Base-by-base conservation (phyloP, 2,329 filamentous ascomycete genomes). In the Neofusicoccum parvum region DNA sequence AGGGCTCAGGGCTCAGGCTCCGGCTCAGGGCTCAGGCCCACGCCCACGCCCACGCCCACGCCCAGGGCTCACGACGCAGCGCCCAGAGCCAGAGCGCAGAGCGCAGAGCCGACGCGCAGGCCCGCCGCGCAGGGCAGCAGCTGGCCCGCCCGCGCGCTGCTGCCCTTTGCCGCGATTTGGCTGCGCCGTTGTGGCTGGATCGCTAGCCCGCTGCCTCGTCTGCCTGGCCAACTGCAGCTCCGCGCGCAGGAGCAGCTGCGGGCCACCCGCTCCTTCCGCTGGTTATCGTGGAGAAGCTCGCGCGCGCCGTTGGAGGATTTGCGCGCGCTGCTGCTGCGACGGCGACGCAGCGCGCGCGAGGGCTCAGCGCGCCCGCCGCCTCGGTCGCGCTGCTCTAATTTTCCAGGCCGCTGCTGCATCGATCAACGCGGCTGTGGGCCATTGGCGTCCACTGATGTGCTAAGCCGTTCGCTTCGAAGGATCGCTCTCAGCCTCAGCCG, bases 401-500 rank as follows among this genome's bases (percentile, higher is more conserved):
- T 62, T 27, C 59, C 43, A 32, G 27, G 15, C 45, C 27, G 27
- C 34, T 32, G 20, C 45, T 32, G 14, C n/a, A 45, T 46, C 23
- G 39, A 46, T 46, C 54, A 17, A 20, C 54, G 23, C 54, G 15
- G 14, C 39, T 34, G 54, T 59, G 54, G 54, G 23, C 54, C 51
- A 32, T 37, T 20, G 49, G 37, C 46, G 58, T 43, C 27, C 46
- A 43, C 32, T n/a, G 27, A 64, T 64, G 48, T 63, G 48, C 60
- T 43, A 45, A 64, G 48, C 60, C 60, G 49, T 54, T 64, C 60
- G 48, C 60, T 45, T 53, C 23, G 39, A 32, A 53, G 48, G 49
- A 51, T 62, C 43, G 20, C 59, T 62, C 59, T 50, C 59, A 62
- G 59, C 59, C 60, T 64, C 60, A 64, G 60, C 60, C 60, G 17